A percentile compares a stretch with the other conserved stretches of the same genome.
These are phyloP conservation scores for Albizia julibrissin DNA, from an alignment of 306 rosid species.

Conservation along the genomic window DNA sequence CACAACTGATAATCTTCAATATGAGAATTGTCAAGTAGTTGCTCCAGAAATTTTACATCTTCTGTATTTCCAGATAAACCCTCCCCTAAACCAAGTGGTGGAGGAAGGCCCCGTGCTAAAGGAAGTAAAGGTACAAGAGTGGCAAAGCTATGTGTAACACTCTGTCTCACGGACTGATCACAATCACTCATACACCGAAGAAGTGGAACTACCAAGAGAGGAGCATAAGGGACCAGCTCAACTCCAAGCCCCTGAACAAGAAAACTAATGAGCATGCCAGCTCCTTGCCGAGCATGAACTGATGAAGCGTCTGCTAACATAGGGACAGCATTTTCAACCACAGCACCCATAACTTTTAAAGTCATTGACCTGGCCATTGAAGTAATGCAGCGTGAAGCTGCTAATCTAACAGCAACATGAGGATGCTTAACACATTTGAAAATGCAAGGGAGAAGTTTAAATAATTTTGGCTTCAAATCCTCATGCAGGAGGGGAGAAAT, in stretches of 20 bases:
- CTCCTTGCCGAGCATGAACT: constrained; percentile 92
- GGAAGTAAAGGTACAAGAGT: constrained; percentile 99
- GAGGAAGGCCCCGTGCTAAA: constrained; percentile 93
- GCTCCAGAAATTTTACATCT: constrained; percentile 88
- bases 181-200: constrained; percentile 94
- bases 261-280: constrained; percentile 92
- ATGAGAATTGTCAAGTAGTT: constrained; percentile 94
- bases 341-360: constrained; percentile 78
- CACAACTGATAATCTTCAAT: constrained; percentile 84
- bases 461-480: constrained; percentile 76
- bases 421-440: constrained; percentile 77
- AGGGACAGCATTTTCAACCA: constrained; percentile 79
- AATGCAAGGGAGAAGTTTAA: constrained; percentile 85
- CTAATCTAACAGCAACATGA: constrained; percentile 95
- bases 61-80: constrained; percentile 66
- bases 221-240: constrained; percentile 88
- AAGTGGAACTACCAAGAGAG: constrained; percentile 95
- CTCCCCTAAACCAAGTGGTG: constrained; percentile 74
- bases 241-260: constrained; percentile 94
- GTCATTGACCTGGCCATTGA: constrained; percentile 95
- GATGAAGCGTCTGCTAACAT: constrained; percentile 86
- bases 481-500: constrained; percentile 75
- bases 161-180: constrained; percentile 92
- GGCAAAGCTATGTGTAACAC: constrained; percentile 99
- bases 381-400: constrained; percentile 94